Evolutionary conservation across 164 flowering plant species (phyloP).

Genomic region (Macadamia tetraphylla): DNA sequence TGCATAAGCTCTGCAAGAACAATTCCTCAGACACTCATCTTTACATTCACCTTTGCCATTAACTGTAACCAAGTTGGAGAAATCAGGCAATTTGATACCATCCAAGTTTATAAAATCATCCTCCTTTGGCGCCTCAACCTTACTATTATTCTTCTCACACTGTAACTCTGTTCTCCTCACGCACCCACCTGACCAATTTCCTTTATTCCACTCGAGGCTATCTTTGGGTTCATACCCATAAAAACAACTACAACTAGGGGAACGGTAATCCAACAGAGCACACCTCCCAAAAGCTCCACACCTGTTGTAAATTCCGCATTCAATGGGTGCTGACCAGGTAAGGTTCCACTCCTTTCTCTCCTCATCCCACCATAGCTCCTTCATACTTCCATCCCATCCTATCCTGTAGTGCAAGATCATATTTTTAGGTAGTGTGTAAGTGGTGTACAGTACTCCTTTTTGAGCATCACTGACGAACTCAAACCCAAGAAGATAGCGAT

Average conservation of each 20-base stretch:
- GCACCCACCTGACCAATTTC: slow-evolving; percentile 17
- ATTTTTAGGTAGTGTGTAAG: neutral
- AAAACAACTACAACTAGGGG: slow-evolving; percentile 15
- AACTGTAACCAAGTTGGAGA: neutral
- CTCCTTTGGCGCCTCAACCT: neutral
- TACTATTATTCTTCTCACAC: slow-evolving; percentile 7
- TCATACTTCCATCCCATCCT: neutral
- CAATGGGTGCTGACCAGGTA: neutral
- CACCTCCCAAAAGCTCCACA: slow-evolving; percentile 19
- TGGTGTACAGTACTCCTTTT: neutral
- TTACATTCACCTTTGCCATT: neutral
- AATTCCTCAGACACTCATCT: slow-evolving; percentile 10
- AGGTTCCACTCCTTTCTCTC: slow-evolving; percentile 5
- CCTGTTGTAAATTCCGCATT: slow-evolving; percentile 8
- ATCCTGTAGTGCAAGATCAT: neutral
- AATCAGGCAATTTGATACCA: slow-evolving; percentile 10
- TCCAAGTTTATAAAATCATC: slow-evolving; percentile 9
- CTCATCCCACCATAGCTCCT: neutral
- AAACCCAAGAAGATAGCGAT: slow-evolving; percentile 4
- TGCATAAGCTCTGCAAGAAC: slow-evolving; percentile 16
- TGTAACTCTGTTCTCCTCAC: slow-evolving; percentile 11
- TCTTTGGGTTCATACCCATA: slow-evolving; percentile 12
- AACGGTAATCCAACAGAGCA: neutral
- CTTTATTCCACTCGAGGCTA: slow-evolving; percentile 3
- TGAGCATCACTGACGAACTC: neutral